A percentile compares a stretch with the other conserved stretches of the same genome.
phyloP scores from a whole-genome alignment of 441 rosid genomes.

The Pelargonium myrrhifolium region DNA sequence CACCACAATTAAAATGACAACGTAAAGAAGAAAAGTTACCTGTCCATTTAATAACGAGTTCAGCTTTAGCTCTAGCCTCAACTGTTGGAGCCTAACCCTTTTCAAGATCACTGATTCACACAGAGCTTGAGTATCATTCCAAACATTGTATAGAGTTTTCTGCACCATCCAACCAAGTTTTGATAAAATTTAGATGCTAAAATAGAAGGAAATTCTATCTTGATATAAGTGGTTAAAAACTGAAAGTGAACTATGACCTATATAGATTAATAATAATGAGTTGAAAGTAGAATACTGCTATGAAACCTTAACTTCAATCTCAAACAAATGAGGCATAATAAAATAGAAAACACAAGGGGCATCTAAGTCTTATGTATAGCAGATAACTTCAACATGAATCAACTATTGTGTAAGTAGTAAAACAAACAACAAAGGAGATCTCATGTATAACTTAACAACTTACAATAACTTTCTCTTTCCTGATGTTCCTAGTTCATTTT shows the following conservation, averaged over 20 bases:
- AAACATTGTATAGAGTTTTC: constrained; percentile 65
- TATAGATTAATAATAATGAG: not conserved
- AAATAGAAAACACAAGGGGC: not conserved
- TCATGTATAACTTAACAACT: not conserved
- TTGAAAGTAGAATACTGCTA: not conserved
- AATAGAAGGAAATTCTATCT: not conserved
- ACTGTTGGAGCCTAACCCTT: constrained; percentile 59
- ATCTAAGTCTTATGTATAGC: not conserved
- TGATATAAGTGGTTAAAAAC: constrained; percentile 9
- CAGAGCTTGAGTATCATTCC: constrained; percentile 52
- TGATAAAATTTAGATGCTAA: constrained; percentile 9
- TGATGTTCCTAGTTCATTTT: not conserved
- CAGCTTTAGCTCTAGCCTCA: constrained; percentile 67
- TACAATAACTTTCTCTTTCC: not conserved
- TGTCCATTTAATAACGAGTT: constrained; percentile 57
- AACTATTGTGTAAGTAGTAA: not conserved
- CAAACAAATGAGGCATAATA: not conserved
- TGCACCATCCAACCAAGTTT: constrained; percentile 32
- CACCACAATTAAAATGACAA: not conserved
- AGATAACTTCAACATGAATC: not conserved
- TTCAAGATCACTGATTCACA: constrained; percentile 64
- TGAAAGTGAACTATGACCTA: constrained; percentile 2
- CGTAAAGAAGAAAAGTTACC: constrained; percentile 34
- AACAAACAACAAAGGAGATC: too few relatives aligned
- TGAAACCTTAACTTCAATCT: not conserved